Base-by-base conservation (phyloP, 257 asterid genomes). In the Oldenlandia corymbosa region DNA sequence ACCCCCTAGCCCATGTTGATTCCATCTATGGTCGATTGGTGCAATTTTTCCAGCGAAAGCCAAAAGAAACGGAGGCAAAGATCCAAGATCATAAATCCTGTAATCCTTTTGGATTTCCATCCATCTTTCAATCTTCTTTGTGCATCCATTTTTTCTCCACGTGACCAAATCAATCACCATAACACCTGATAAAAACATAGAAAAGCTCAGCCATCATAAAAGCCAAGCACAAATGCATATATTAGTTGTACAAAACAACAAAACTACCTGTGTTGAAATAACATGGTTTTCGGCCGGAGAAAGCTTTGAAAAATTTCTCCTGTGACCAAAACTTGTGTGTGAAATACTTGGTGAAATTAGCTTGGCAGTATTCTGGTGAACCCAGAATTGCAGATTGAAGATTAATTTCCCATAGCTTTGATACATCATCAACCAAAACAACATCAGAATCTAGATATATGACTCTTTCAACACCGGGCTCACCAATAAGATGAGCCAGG, bases 401-500 rank as follows among this genome's bases (percentile, higher is more conserved):
- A 36, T 61, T 60, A 10, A 79, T 71, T 8, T 55, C 57, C 95
- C 89, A 87, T 0, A 87, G 83, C 79, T 77, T 82, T 1, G 75
- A 68, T 1, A 86, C 62, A 31, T 86, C 91, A 46, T 86, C 95
- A 2, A 86, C 87, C 37, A 84, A 68, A 34, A 86, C 75, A 51
- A 87, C 78, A 76, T 87, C 95, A 21, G 95, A 87, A 59, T 87
- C 95, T 52, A 87, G 57, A 60, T 87, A 87, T 23, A 87, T 79
- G 32, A 86, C 89, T 47, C 87, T 64, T 5, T 59, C 69, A 0
- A 86, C 82, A 47, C 91, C 80, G 0, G 81, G 46, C 66, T 78
- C 95, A n/a, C n/a, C n/a, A 5, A 86, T 71, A 50, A 84, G 75
- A 53, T 80, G 83, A 23, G 81, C 91, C 23, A 84, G 62, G 45